These are phyloP conservation scores for Eucalyptus curtisii DNA, from an alignment of 345 rosid genomes.

Conservation along the genomic window DNA sequence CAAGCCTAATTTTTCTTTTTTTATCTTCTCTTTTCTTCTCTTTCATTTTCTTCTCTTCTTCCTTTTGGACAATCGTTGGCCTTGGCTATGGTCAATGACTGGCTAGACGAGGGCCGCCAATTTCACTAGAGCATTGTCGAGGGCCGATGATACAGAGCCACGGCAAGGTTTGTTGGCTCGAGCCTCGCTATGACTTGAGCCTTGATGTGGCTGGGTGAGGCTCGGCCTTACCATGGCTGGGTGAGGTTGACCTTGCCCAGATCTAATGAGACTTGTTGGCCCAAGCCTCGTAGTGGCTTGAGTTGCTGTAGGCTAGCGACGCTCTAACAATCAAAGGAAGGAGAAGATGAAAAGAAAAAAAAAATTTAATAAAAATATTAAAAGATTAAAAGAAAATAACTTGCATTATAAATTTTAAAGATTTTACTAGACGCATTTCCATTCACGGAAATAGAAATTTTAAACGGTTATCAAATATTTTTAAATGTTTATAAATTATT, in stretches of 20 bases:
- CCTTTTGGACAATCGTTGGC: too few species aligned
- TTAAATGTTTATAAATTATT: too few species aligned
- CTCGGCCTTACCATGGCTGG: fast-evolving
- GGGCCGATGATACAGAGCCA: fast-evolving
- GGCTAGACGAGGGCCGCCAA: fast-evolving
- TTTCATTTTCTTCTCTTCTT: too few species aligned
- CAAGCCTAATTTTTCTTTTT: too few species aligned
- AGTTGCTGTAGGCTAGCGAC: fast-evolving
- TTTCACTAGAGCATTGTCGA: too few species aligned
- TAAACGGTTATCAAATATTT: fast-evolving
- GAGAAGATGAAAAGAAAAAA: too few species aligned
- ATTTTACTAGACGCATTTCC: fast-evolving
- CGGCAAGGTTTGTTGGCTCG: fast-evolving
- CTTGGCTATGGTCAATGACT: fast-evolving
- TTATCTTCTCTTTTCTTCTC: too few species aligned
- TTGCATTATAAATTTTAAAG: too few species aligned
- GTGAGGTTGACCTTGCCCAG: fast-evolving
- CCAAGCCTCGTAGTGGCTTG: too few species aligned
- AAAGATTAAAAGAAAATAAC: too few species aligned
- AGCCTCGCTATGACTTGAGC: fast-evolving
- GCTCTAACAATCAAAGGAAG: fast-evolving
- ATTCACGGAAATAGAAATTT: fast-evolving
- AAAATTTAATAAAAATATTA: too few species aligned
- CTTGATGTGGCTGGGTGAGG: fast-evolving
- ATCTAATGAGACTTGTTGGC: too few species aligned